Evolutionary conservation across 768 basidiomycete genomes (phyloP).

Genomic region (Amanita molliuscula): DNA sequence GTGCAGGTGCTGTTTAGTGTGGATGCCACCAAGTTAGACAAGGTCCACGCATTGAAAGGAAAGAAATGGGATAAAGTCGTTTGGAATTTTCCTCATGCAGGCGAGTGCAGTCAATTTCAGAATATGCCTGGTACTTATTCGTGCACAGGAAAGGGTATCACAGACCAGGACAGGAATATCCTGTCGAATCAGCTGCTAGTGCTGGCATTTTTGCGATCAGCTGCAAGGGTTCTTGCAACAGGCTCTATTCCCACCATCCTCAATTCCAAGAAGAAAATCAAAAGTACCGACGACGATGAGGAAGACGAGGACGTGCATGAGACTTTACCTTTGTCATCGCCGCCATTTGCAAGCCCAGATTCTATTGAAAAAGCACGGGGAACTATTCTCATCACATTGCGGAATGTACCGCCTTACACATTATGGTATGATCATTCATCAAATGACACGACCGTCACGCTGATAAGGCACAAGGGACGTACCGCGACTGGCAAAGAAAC

Average conservation of each 20-base stretch:
- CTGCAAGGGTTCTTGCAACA: conserved; percentile 42
- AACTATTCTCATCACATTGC: conserved; percentile 75
- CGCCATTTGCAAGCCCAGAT: background rate
- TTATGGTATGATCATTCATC: conserved; percentile 46
- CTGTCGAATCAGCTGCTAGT: conserved; percentile 79
- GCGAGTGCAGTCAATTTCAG: conserved; percentile 28
- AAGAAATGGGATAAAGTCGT: conserved; percentile 68
- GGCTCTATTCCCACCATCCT: conserved; percentile 44
- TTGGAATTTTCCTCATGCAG: conserved; percentile 97
- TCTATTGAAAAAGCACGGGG: conserved; percentile 35
- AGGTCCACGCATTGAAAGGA: conserved; percentile 42
- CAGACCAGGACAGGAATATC: conserved; percentile 91
- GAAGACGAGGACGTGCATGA: conserved; percentile 34
- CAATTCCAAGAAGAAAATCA: conserved; percentile 36
- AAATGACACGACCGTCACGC: background rate
- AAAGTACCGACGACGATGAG: conserved; percentile 32
- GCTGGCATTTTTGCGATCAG: conserved; percentile 73
- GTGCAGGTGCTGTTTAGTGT: conserved; percentile 69
- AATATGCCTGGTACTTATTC: background rate
- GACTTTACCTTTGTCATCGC: background rate
- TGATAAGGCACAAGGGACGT: conserved; percentile 45
- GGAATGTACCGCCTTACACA: conserved; percentile 83
- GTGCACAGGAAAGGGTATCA: conserved; percentile 69
- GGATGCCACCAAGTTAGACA: conserved; percentile 76
- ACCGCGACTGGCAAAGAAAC: conserved; percentile 63